A percentile compares a stretch with the other conserved stretches of the same genome.
Conservation (phyloP, 2,329 filamentous ascomycete genomes). For the Colletotrichum orchidophilum region DNA sequence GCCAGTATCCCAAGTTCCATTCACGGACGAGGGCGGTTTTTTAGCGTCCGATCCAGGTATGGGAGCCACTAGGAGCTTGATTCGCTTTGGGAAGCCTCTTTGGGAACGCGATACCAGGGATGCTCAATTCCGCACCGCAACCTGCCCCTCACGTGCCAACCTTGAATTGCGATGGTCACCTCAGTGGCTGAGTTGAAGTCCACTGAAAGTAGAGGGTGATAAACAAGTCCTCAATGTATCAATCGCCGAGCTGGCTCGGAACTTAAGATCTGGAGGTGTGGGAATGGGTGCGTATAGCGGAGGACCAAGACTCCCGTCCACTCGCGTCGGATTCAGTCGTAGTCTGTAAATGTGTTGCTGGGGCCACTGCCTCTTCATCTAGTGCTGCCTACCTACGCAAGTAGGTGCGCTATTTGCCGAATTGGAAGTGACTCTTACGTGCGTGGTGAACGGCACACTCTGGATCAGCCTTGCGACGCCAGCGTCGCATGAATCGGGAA, state of each 20-base stretch:
- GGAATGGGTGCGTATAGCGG: background rate
- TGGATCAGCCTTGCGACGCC: background rate
- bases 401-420: background rate
- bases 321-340: background rate
- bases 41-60: constrained; percentile 31
- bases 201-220: background rate
- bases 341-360: background rate
- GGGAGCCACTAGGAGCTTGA: constrained; percentile 30
- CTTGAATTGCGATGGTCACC: background rate
- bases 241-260: background rate
- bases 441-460: background rate
- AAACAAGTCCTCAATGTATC: background rate
- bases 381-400: background rate
- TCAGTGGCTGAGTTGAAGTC: background rate
- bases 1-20: constrained; percentile 15
- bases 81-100: constrained; percentile 36
- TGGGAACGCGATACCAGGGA: constrained; percentile 12
- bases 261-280: background rate
- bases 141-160: background rate
- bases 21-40: constrained; percentile 17
- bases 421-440: background rate
- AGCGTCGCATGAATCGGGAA: no score
- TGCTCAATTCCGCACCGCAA: constrained; percentile 24
- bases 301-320: background rate
- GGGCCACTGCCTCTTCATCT: no score